Evolutionary conservation across 2,329 filamentous ascomycete species (phyloP).

Genomic region (Sarocladium strictum): DNA sequence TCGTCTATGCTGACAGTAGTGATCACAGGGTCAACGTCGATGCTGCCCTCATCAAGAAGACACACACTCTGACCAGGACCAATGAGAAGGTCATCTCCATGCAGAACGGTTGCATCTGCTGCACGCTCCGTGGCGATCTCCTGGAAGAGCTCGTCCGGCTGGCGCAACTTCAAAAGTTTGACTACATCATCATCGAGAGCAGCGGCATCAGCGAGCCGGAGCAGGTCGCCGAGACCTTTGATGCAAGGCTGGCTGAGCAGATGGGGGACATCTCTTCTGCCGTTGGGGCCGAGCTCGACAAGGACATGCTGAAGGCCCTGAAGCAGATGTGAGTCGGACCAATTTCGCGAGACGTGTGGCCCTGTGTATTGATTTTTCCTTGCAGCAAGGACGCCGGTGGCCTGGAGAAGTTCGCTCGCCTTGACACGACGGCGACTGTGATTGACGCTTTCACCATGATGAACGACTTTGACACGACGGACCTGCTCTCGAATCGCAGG

Average conservation of each 20-base stretch:
- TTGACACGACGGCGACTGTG: constrained; percentile 68
- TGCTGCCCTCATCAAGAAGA: constrained; percentile 52
- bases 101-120: constrained; percentile 73
- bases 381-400: constrained; percentile 50
- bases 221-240: constrained; percentile 70
- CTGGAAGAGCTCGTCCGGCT: constrained; percentile 63
- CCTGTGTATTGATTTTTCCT: neutral
- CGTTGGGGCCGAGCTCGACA: constrained; percentile 25
- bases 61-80: constrained; percentile 49
- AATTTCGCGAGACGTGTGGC: neutral
- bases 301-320: constrained; percentile 28
- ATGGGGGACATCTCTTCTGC: constrained; percentile 29
- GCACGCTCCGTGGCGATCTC: constrained; percentile 64
- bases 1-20: neutral
- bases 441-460: constrained; percentile 70
- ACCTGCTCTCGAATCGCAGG: constrained; percentile 59
- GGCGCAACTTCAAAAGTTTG: constrained; percentile 54
- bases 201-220: constrained; percentile 67
- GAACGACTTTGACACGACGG: constrained; percentile 64
- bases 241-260: constrained; percentile 45
- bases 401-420: constrained; percentile 56
- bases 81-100: constrained; percentile 62
- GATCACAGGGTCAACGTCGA: constrained; percentile 54
- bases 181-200: constrained; percentile 69
- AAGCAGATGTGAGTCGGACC: constrained; percentile 25